Percentiles rank a stretch among this genome's conserved stretches.
Conservation (phyloP, 148 eudicot species). For the Rhododendron simsii region DNA sequence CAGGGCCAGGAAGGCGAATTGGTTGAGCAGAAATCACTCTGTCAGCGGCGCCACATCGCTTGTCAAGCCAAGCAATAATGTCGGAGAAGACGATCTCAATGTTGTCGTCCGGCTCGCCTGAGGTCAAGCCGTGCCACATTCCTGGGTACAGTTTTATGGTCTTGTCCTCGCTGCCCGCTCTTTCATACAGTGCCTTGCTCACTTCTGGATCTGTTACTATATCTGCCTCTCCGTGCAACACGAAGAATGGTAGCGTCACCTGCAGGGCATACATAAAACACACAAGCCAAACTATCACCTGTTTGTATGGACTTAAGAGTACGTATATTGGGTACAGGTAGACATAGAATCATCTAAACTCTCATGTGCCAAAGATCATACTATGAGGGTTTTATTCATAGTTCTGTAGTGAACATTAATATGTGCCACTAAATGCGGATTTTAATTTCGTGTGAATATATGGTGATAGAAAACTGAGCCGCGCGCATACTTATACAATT, state of each 20-base stretch:
- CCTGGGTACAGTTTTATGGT: slow-evolving; percentile 83
- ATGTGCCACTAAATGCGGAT: background rate
- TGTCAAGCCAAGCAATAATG: slow-evolving; percentile 85
- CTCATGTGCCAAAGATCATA: background rate
- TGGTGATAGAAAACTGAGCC: background rate
- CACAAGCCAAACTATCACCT: background rate
- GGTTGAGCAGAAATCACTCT: background rate
- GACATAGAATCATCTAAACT: background rate
- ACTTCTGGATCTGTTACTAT: slow-evolving; percentile 94
- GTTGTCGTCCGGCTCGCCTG: slow-evolving; percentile 85
- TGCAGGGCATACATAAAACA: slow-evolving; percentile 13
- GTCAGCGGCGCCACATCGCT: slow-evolving; percentile 23
- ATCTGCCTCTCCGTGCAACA: slow-evolving; percentile 94
- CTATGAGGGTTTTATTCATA: background rate
- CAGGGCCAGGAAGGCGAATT: background rate
- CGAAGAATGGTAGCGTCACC: slow-evolving; percentile 88
- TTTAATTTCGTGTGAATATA: background rate
- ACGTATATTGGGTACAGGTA: background rate
- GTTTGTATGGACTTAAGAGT: background rate
- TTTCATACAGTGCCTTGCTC: slow-evolving; percentile 74
- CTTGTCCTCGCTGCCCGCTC: slow-evolving; percentile 81
- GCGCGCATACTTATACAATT: background rate
- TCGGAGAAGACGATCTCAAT: slow-evolving; percentile 71
- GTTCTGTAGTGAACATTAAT: background rate
- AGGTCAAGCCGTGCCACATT: slow-evolving; percentile 96